These are phyloP conservation scores for Pyronema domesticum DNA, from an alignment of 495 filamentous ascomycete species.

Conservation along the genomic window DNA sequence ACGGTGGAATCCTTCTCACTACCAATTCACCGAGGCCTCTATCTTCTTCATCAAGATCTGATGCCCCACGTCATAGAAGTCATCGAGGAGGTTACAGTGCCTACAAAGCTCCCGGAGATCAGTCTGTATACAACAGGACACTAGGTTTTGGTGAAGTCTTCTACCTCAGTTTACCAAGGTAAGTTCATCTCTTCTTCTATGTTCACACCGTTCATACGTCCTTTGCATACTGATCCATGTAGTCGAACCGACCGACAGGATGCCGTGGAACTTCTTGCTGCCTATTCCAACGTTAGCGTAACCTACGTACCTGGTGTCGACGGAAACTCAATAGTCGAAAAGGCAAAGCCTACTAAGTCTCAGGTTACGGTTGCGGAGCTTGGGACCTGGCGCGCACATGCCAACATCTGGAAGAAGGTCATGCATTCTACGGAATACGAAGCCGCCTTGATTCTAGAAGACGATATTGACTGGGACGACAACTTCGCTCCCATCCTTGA, in stretches of 20 bases:
- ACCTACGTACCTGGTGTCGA: not conserved
- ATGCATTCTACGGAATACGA: slow-evolving; percentile 23
- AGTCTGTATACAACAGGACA: not conserved
- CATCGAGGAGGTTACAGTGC: too few species aligned
- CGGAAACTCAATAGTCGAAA: not conserved
- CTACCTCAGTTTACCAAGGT: not conserved
- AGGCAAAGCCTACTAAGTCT: not conserved
- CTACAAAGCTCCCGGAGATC: too few species aligned
- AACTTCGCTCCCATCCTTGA: slow-evolving; percentile 17
- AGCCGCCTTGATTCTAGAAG: slow-evolving; percentile 31
- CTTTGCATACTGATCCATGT: not conserved
- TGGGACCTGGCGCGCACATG: slow-evolving; percentile 16
- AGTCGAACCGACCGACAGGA: slow-evolving; percentile 3
- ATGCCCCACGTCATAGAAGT: too few species aligned
- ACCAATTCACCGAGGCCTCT: too few species aligned
- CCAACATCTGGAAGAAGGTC: slow-evolving; percentile 18
- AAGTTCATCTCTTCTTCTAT: not conserved
- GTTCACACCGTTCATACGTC: not conserved
- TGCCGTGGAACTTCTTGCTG: not conserved
- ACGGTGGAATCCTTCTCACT: too few species aligned
- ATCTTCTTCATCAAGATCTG: too few species aligned
- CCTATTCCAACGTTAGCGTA: not conserved
- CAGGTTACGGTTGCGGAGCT: not conserved
- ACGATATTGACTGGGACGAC: slow-evolving; percentile 33
- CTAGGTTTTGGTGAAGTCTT: not conserved